Base-by-base conservation (phyloP, 345 rosid species). In the Syzygium grande region DNA sequence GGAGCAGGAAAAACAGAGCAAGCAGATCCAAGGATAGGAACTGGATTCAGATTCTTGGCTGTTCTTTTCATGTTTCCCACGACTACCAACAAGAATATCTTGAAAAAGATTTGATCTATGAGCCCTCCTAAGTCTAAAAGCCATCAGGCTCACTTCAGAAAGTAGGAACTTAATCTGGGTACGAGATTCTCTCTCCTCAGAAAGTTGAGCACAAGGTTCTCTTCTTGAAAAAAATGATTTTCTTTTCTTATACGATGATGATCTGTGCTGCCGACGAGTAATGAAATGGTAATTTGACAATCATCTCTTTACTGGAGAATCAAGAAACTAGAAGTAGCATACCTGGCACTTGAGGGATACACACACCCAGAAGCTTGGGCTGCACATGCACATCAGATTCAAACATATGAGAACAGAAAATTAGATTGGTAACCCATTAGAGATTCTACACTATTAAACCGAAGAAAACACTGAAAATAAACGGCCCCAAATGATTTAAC, bases 331-430 rank as follows among this genome's bases (percentile, higher is more conserved):
- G 61, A 41, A 63, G 52, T 84, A 86, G 80, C 92, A 89, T 92
- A 95, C 98, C 96, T 91, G 87, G 95, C 88, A 90, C 93, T 94
- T 87, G 97, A 87, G 55, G 95, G 95, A 63, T 86, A 95, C 84
- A 85, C 91, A 88, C 98, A 95, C n/a, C 91, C 89, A 86, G 92
- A 85, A 86, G 88, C 46, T 84, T 87, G 85, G 52, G 23, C 96
- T 94, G 91, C 87, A 92, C 84, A 87, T 65, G 43, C 84, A n/a
- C 90, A 73, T 73, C 80, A 19, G 80, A 73, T 73, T 73, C 49
- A 34, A 34, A 73, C 80, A 19, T 21, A 19, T 73, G 11, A 73
- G 25, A 34, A 73, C 19, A 25, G 79, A 30, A 77, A 86, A 8
- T 55, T 51, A 41, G 21, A 65, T 79, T n/a, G n/a, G 87, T 83